Conservation (phyloP, 129 eudicot genomes). For the Chrysanthemum makinoi region DNA sequence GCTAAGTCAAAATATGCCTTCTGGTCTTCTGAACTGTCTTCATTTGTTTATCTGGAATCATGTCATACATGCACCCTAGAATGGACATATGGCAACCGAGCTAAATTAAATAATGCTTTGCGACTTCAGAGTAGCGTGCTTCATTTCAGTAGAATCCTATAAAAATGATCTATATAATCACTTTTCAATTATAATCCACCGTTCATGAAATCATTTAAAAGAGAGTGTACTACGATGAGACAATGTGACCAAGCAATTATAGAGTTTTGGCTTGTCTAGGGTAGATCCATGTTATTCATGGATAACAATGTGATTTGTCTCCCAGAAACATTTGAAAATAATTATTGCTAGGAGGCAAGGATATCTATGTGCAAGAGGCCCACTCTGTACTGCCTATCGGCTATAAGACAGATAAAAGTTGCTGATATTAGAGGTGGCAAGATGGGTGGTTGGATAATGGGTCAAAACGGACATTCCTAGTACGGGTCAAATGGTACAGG, state of each 20-base stretch:
- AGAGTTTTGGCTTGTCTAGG: neutral
- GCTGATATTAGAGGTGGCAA: no score
- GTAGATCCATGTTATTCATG: neutral
- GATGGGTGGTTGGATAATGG: no score
- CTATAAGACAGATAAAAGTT: neutral
- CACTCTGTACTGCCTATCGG: neutral
- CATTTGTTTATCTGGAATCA: neutral
- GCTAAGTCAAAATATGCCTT: neutral
- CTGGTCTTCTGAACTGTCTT: neutral
- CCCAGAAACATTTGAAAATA: neutral
- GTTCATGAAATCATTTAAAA: neutral
- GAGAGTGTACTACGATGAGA: neutral
- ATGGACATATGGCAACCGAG: neutral
- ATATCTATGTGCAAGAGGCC: neutral
- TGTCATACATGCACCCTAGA: neutral
- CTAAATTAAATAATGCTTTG: neutral
- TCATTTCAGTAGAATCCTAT: neutral
- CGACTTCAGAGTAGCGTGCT: neutral
- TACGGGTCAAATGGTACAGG: no score
- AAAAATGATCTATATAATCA: neutral
- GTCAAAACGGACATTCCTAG: no score
- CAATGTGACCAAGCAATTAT: neutral
- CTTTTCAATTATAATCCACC: neutral
- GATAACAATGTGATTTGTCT: neutral
- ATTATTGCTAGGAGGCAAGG: neutral